Percentiles rank a stretch among this genome's conserved stretches.
These are phyloP conservation scores for Podospora bellae-mahoneyi DNA, from an alignment of 495 filamentous ascomycete genomes.

Conservation along the genomic window DNA sequence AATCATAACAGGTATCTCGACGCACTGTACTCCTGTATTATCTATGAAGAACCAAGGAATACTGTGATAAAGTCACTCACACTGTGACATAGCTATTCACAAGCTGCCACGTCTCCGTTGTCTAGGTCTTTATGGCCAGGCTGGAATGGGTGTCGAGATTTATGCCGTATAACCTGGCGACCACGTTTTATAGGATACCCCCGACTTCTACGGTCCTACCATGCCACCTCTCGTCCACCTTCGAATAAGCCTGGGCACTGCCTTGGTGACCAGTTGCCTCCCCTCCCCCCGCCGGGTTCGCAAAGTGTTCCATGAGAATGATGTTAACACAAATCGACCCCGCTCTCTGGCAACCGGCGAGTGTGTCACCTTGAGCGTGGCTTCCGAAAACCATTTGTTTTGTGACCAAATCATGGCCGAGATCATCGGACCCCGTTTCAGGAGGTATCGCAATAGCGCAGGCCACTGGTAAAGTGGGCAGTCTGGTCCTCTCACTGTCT, in stretches of 20 bases:
- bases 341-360: neutral
- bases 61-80: neutral
- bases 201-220: neutral
- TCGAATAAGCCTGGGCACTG: neutral
- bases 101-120: neutral
- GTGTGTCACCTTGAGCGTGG: neutral
- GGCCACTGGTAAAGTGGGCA: neutral
- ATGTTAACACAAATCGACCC: no score
- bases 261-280: neutral
- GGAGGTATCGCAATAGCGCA: neutral
- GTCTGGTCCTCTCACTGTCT: neutral
- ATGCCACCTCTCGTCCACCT: neutral
- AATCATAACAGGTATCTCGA: no score
- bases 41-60: neutral
- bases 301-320: neutral
- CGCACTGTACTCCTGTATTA: no score
- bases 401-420: neutral
- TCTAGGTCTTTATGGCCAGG: neutral
- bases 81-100: neutral
- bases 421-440: neutral
- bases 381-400: neutral
- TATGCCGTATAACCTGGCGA: neutral
- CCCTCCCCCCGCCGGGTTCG: neutral
- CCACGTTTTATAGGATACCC: neutral
- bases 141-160: neutral